Base-by-base conservation (phyloP, 768 basidiomycete species). In the Dacryopinax spathularia region DNA sequence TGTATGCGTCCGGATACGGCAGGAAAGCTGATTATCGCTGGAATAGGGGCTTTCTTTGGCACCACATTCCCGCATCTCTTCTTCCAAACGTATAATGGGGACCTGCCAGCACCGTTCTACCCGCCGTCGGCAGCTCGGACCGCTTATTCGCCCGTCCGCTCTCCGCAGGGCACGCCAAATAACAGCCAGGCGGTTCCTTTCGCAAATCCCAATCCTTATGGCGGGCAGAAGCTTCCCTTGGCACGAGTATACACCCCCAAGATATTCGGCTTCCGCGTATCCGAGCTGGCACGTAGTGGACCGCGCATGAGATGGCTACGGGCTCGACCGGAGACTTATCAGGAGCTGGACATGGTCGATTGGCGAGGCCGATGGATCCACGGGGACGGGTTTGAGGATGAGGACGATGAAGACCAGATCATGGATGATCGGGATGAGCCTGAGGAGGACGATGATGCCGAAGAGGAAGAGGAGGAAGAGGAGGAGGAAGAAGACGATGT, bases 11-110 rank as follows among this genome's bases (percentile, higher is more conserved):
- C 15, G 63, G 16, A 35, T 48, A 15, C 33, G n/a, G 43, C n/a
- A 27, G 34, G 59, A 4, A 20, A 5, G 33, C 34, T 20, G 3
- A 15, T 16, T 33, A 36, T 48, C 27, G 35, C 25, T 27, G 10
- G 37, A 33, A 34, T 64, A 97, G 94, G 95, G 66, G 96, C 96
- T 12, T 99, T 97, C 78, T 99, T 99, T 77, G 96, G 96, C 22
- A 98, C 95, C 0, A 97, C 95, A n/a, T 99, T 99, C 74, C 81
- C 94, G 1, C 93, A 97, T 70, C 80, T 99, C 27, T 95, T 98
- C 77, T 98, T 98, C 81, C 93, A 98, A 72, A 93, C 89, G 66
- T 98, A 95, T 77, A 89, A 90, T 27, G 92, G 95, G 72, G 82
- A 94, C n/a, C 85, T 91, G 9, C 89, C 94, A 0, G 90, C 91